Conservation (phyloP, 495 filamentous ascomycete species). For the Neurospora sp. region DNA sequence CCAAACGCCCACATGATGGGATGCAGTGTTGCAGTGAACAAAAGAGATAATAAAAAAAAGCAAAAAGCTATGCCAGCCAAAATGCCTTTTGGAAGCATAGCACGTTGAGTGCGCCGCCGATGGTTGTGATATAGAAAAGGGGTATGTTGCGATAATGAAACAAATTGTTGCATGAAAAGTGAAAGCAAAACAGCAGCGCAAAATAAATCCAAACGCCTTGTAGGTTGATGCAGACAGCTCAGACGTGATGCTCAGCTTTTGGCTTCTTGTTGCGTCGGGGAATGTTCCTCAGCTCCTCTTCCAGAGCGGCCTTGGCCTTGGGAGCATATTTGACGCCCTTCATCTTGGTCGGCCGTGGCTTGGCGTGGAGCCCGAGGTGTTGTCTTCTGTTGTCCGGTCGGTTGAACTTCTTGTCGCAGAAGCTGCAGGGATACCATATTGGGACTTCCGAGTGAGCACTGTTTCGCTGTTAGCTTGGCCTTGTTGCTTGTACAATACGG, state of each 20-base stretch:
- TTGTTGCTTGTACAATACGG: neutral
- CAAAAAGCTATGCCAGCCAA: neutral
- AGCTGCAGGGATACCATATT: conserved; percentile 1
- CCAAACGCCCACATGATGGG: neutral
- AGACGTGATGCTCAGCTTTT: neutral
- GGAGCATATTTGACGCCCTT: conserved; percentile 19
- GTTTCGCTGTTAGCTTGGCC: neutral
- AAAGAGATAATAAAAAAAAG: neutral
- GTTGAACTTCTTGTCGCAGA: conserved; percentile 10
- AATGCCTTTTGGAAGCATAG: neutral
- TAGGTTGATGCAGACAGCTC: neutral
- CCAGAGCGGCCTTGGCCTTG: conserved; percentile 15
- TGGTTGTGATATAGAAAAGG: neutral
- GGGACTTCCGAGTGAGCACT: neutral
- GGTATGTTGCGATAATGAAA: neutral
- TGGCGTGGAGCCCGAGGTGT: conserved; percentile 31
- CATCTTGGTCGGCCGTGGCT: conserved; percentile 9
- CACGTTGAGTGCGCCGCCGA: neutral
- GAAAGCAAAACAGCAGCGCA: neutral
- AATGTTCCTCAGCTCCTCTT: conserved; percentile 19
- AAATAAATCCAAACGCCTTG: neutral
- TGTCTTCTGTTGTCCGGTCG: conserved; percentile 25
- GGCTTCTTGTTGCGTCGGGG: conserved; percentile 9
- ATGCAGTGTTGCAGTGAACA: neutral
- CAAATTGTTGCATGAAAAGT: neutral